A percentile compares a stretch with the other conserved stretches of the same genome.
Evolutionary conservation across 805 yeast genomes (phyloP).

Genomic region (Saturnispora mendoncae): DNA sequence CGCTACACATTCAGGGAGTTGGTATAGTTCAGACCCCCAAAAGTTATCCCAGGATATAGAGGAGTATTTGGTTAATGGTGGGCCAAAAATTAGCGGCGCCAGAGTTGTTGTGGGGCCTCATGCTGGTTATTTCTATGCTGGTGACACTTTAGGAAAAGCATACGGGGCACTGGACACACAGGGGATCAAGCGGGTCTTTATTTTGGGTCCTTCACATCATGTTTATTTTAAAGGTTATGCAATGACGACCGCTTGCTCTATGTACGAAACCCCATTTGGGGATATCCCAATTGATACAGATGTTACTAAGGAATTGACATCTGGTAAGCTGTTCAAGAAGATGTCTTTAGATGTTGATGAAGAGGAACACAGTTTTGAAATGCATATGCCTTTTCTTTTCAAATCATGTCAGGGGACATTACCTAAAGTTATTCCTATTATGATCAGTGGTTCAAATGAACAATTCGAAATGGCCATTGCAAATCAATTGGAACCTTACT

Average conservation of each 20-base stretch:
- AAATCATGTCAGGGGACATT: conserved; percentile 32
- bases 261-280: conserved; percentile 81
- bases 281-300: conserved; percentile 54
- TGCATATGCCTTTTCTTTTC: conserved; percentile 78
- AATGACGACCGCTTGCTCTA: conserved; percentile 41
- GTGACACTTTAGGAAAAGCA: conserved; percentile 66
- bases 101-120: conserved; percentile 62
- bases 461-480: conserved; percentile 39
- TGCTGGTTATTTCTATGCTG: conserved; percentile 87
- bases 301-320: conserved; percentile 30
- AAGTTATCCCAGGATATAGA: conserved; percentile 44
- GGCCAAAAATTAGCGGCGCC: conserved; percentile 30
- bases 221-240: conserved; percentile 62
- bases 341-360: conserved; percentile 61
- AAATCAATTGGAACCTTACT: conserved; percentile 39
- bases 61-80: conserved; percentile 34
- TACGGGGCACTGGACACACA: conserved; percentile 61
- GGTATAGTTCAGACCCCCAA: conserved; percentile 55
- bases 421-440: conserved; percentile 58
- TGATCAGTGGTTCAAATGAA: conserved; percentile 58
- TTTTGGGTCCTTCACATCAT: conserved; percentile 92
- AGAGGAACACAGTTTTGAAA: conserved; percentile 87
- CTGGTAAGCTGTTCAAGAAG: conserved; percentile 34
- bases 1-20: conserved; percentile 86
- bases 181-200: conserved; percentile 52